Percentiles rank a stretch among this genome's conserved stretches.
Conservation (phyloP, 2,329 filamentous ascomycete species). For the Podosphaera fusca region DNA sequence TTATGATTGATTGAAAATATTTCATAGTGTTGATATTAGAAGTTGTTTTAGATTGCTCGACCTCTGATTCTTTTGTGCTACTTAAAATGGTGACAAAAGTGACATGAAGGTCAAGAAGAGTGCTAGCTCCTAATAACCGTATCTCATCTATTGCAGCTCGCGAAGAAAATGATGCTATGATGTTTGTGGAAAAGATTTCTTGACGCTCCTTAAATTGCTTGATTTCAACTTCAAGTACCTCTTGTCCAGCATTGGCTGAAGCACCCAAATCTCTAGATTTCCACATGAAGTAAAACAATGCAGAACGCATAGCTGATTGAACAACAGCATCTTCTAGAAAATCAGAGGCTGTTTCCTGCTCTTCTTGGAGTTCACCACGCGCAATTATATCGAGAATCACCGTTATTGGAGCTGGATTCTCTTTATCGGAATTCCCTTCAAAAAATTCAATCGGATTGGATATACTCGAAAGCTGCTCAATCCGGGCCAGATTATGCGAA, state of each 20-base stretch:
- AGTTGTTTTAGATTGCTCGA: constrained; percentile 18
- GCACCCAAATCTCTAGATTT: constrained; percentile 41
- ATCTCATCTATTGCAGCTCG: constrained; percentile 53
- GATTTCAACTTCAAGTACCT: constrained; percentile 33
- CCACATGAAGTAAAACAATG: constrained; percentile 92
- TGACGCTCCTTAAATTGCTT: constrained; percentile 34
- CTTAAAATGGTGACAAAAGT: constrained; percentile 49
- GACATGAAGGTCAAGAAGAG: constrained; percentile 60
- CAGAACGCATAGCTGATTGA: constrained; percentile 48
- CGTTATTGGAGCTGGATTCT: constrained; percentile 31
- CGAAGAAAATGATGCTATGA: constrained; percentile 46
- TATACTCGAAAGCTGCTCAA: constrained; percentile 59
- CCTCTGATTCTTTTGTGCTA: constrained; percentile 19
- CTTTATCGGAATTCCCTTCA: constrained; percentile 33
- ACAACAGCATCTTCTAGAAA: constrained; percentile 61
- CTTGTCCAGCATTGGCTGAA: constrained; percentile 28
- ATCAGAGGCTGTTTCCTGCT: constrained; percentile 42
- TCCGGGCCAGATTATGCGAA: constrained; percentile 50
- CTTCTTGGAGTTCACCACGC: constrained; percentile 46
- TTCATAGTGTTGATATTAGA: constrained; percentile 23
- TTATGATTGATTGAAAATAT: constrained; percentile 38
- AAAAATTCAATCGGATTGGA: constrained; percentile 56
- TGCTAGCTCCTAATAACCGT: constrained; percentile 50
- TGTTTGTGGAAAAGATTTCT: constrained; percentile 33
- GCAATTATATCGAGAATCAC: constrained; percentile 50